phyloP scores from a whole-genome alignment of 1,284 basidiomycete genomes.

The Ustilago shanxiensis region DNA sequence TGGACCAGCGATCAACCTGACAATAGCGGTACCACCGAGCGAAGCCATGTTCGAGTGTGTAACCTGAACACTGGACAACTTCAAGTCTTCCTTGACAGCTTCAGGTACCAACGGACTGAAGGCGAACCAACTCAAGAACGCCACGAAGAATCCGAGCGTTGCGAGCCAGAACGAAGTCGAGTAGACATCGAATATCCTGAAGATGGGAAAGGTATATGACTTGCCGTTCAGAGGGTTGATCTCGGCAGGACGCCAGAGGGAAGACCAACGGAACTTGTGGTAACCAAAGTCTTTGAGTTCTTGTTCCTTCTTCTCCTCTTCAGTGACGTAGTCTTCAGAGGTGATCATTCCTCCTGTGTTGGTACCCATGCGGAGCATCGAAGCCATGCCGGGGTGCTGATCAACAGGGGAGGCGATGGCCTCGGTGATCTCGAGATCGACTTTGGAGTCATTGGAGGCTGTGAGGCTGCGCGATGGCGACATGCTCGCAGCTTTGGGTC shows the following conservation, averaged over 20 bases:
- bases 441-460: constrained; percentile 35
- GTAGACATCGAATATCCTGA: constrained; percentile 75
- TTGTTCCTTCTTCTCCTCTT: constrained; percentile 45
- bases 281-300: constrained; percentile 44
- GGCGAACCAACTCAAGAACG: constrained; percentile 77
- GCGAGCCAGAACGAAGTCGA: constrained; percentile 72
- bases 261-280: constrained; percentile 62
- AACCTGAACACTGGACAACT: constrained; percentile 73
- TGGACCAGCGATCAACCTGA: constrained; percentile 75
- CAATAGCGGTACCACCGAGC: constrained; percentile 73
- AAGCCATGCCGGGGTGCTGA: constrained; percentile 40
- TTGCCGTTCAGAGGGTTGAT: constrained; percentile 76
- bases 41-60: constrained; percentile 77
- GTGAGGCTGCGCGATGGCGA: constrained; percentile 11
- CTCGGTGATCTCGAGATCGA: constrained; percentile 44
- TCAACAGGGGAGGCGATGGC: constrained; percentile 24
- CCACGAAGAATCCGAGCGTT: constrained; percentile 73
- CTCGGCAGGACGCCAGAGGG: constrained; percentile 65
- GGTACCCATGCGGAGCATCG: constrained; percentile 43
- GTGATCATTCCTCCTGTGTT: constrained; percentile 52
- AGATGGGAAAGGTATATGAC: constrained; percentile 75
- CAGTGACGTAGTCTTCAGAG: constrained; percentile 59
- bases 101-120: constrained; percentile 77
- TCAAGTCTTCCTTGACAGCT: constrained; percentile 76
- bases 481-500: neutral